Base-by-base conservation (phyloP, 352 stramenopile species). In the Labyrinthula sp. region DNA sequence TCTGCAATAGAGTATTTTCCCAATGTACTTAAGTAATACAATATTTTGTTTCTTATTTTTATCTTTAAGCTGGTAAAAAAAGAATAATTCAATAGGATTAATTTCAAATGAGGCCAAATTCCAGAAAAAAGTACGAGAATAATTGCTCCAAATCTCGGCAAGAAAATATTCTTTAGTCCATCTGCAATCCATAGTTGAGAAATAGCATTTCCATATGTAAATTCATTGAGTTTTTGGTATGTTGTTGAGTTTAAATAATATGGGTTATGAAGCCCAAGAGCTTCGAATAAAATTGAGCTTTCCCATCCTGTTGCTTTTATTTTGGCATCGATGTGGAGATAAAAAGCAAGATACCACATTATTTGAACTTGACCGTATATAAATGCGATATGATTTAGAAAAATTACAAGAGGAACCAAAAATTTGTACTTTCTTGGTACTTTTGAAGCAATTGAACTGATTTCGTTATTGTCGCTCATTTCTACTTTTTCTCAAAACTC, bases 171-270 rank as follows among this genome's bases (percentile, higher is more conserved):
- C 5, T 60, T 60, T 40, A 75, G 48, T 10, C 55, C 58, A 3
- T 68, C 61, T 17, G 62, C 67, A 7, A 48, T 40, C 63, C 63
- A 73, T 9, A 75, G 56, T 46, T 75, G 61, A 15, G 61, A 31
- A 40, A 75, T 67, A n/a, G 64, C 67, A 55, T 63, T 68, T 37
- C 56, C 58, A 33, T 75, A 75, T 2, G 67, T 73, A 62, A 75
- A 75, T 30, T 71, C 34, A 12, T 61, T 25, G 17, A 61, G 22
- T 0, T 22, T 18, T 18, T 63, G 49, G 40, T 62, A 23, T 8
- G 59, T 57, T n/a, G 58, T 22, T n/a, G n/a, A n/a, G n/a, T n/a
- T n/a, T n/a, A n/a, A n/a, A n/a, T n/a, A n/a, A n/a, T n/a, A n/a
- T 30, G 43, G 35, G 26, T 73, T 54, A 0, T 40, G 31, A 7